These are phyloP conservation scores for Boletus rex-veris DNA, from an alignment of 768 basidiomycete genomes.

Conservation along the genomic window DNA sequence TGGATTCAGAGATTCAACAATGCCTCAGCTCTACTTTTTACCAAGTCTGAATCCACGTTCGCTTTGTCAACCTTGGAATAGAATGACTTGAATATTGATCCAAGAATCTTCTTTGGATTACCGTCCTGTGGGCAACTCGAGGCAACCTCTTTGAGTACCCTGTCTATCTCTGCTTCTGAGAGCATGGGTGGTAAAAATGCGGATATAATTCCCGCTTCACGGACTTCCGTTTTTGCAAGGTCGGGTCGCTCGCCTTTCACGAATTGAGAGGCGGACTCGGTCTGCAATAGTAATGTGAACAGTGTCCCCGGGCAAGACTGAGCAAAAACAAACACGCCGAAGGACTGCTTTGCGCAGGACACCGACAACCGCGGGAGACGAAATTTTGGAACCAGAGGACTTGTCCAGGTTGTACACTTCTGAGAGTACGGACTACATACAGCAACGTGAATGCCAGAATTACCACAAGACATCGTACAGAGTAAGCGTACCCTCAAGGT, in stretches of 20 bases:
- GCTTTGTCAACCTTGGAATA: constrained; percentile 60
- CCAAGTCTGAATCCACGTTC: constrained; percentile 51
- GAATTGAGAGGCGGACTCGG: constrained; percentile 58
- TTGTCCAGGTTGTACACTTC: constrained; percentile 72
- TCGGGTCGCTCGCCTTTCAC: constrained; percentile 55
- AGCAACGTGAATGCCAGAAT: not conserved
- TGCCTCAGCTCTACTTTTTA: constrained; percentile 48
- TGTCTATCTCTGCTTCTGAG: constrained; percentile 53
- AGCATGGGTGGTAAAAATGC: constrained; percentile 59
- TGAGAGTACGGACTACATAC: constrained; percentile 57
- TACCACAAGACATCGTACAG: not conserved
- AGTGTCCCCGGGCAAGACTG: not conserved
- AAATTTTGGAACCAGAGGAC: constrained; percentile 38
- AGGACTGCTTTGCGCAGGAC: constrained; percentile 57
- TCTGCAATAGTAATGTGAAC: constrained; percentile 36
- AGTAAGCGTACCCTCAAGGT: constrained; percentile 48
- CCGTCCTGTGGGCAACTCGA: constrained; percentile 17
- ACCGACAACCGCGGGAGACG: constrained; percentile 46
- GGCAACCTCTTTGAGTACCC: constrained; percentile 43
- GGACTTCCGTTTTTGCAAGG: constrained; percentile 58
- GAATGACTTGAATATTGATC: constrained; percentile 59
- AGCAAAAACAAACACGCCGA: constrained; percentile 49
- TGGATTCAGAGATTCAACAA: constrained; percentile 27
- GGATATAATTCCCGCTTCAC: constrained; percentile 54
- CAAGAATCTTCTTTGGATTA: constrained; percentile 32